Evolutionary conservation across 73 alveolate species (phyloP), one percentile per base, ranked within the genome.

Genomic region (Paramecium bursaria): DNA sequence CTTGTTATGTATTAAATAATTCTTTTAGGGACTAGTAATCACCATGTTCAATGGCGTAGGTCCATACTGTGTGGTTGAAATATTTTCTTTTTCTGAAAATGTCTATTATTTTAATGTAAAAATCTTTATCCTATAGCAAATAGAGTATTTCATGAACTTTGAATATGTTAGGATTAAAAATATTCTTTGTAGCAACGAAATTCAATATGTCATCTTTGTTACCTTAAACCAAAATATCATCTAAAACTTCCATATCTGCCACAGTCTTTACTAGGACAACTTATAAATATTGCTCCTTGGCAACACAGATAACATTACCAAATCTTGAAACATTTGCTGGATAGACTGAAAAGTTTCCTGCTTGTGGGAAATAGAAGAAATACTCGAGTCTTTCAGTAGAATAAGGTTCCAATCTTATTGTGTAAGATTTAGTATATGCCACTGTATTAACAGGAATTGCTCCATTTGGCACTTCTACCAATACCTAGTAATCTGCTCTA

Each of bases 381-480:
- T 86, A 90, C 51, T 53, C 75, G 54, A 93, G 57, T 50, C 89
- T 86, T 13, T 53, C 47, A 15, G 99, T 95, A 30, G 95, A 75
- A 90, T 88, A 95, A 11, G 96, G 87, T 25, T 87, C 57, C 75
- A 95, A 90, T 29, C 44, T 13, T 10, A 88, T 49, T 44, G 90
- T 60, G 46, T 51, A 74, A 1, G 97, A 85, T 57, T 93, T 90
- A 14, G 92, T 73, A 87, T 91, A 93, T 42, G 74, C 86, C 9
- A 94, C 51, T 44, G 87, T 51, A 17, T 79, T 48, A 21, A 96
- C 88, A 54, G 98, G 94, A 31, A 96, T 80, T 15, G 98, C 76
- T 22, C 97, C 98, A 86, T 94, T 94, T 39, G 99, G 99, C 26
- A 94, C 88, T 86, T 95, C 95, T 73, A 88, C 91, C 51, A 96